Base-by-base conservation (phyloP, 192 early-diverging fungal genomes). In the Rhizoclosmatium sp. region DNA sequence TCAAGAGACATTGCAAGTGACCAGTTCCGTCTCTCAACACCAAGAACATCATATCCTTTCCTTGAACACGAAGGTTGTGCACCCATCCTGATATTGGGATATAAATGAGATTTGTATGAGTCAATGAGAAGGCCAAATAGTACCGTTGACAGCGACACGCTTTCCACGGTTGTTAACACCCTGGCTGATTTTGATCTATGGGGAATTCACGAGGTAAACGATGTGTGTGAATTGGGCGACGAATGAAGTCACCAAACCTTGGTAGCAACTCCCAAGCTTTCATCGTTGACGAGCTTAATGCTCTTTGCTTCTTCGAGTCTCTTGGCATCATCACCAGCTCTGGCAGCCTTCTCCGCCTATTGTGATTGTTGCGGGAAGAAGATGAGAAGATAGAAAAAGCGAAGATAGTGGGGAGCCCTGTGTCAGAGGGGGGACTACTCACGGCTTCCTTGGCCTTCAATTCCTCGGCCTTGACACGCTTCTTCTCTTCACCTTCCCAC, bases 41-140 rank as follows among this genome's bases (percentile, higher is more conserved):
- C 12, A 97, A 67, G 85, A 99, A 99, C 87, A 92, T 93, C 93
- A 99, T 93, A 87, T 97, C 94, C 84, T 95, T 96, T 69, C 98
- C 98, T 86, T 99, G 98, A 48, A 93, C 93, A 70, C 98, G 94
- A 78, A 93, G 87, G 44, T 95, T 92, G 88, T 97, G 95, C 69
- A 99, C 96, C 98, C 98, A 99, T 48, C 97, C 98, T 31, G 31
- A 31, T 31, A 31, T 31, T 31, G 31, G 31, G 31, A 31, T 31
- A 31, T 31, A 31, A 0, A 31, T 31, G 31, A 31, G 31, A 31
- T 31, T 31, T 31, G 31, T 31, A 31, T 31, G 31, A 31, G 31
- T 31, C 31, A 31, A 31, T 31, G 0, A 31, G 31, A 31, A 0
- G 0, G 31, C 31, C 0, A 31, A 31, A 31, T 31, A 31, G 0